phyloP scores from a whole-genome alignment of 2,329 filamentous ascomycete genomes.

The Penicillium sp. region DNA sequence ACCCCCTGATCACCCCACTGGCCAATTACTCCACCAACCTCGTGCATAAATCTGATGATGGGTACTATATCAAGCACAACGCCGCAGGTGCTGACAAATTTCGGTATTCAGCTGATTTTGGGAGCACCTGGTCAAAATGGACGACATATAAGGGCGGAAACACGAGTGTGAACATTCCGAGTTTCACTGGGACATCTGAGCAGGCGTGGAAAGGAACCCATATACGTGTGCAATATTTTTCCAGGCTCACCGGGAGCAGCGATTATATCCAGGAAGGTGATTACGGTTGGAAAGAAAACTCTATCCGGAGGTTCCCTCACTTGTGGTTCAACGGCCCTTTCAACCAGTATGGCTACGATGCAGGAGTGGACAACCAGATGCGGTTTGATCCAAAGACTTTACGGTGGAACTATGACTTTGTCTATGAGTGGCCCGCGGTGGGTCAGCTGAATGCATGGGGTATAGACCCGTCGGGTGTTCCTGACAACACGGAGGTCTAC shows the following conservation, averaged over 20 bases:
- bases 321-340: conserved; percentile 63
- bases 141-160: conserved; percentile 54
- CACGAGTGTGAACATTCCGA: conserved; percentile 47
- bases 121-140: conserved; percentile 61
- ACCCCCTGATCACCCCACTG: conserved; percentile 60
- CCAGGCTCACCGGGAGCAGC: conserved; percentile 58
- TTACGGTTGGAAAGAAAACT: conserved; percentile 33
- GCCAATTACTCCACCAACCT: conserved; percentile 61
- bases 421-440: conserved; percentile 63
- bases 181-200: conserved; percentile 60
- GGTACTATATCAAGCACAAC: conserved; percentile 56
- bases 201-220: conserved; percentile 64
- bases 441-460: conserved; percentile 68
- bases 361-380: conserved; percentile 57
- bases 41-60: conserved; percentile 47
- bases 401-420: conserved; percentile 60
- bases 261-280: conserved; percentile 63
- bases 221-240: conserved; percentile 65
- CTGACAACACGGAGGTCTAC: conserved; percentile 59
- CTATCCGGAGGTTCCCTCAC: conserved; percentile 59
- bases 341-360: conserved; percentile 65
- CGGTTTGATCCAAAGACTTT: conserved; percentile 52
- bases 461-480: conserved; percentile 62
- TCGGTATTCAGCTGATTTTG: conserved; percentile 64
- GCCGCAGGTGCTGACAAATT: conserved; percentile 63